Evolutionary conservation across 345 rosid species (phyloP), one percentile per base, ranked within the genome.

Genomic region (Punica granatum): DNA sequence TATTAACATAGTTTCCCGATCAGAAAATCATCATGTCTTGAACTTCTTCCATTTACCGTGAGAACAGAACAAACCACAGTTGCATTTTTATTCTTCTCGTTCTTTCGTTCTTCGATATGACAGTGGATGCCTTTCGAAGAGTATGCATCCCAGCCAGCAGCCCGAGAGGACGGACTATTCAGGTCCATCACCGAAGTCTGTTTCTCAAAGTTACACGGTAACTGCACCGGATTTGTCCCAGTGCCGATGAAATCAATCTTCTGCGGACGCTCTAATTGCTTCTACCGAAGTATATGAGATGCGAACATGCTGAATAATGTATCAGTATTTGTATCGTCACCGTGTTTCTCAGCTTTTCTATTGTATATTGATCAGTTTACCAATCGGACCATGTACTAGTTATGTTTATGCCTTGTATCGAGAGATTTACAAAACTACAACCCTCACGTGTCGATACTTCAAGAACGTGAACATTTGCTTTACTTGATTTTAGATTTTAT

Each of bases 51-150:
- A 28, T 30, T 56, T 14, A 1, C 15, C 15, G 0, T 11, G 11
- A 37, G 11, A 5, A 11, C 11, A 11, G 41, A 37, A 37, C 41
- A 37, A 4, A 37, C 11, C 28, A 11, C 14, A 7, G 30, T 0
- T 53, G 15, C 23, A 53, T 23, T 59, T 4, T 35, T 28, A 23
- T 33, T 44, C 35, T 60, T 46, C 15, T 66, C 60, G 32, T 19
- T 39, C 2, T 8, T 56, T 53, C 60, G 67, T 21, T 31, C 53
- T 39, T 4, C 41, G 5, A 11, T n/a, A 37, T 11, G 0, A 1
- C 68, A 91, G 96, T 89, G 98, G 98, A 82, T 92, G 90, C 84
- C 78, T 5, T 60, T 84, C 8, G 90, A 87, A 74, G 92, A 87
- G 73, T 92, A 77, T 64, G 96, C 89, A 62, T 76, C 86, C 65